Base-by-base conservation (phyloP, 805 yeast genomes). In the Starmerella gropengiesseri region DNA sequence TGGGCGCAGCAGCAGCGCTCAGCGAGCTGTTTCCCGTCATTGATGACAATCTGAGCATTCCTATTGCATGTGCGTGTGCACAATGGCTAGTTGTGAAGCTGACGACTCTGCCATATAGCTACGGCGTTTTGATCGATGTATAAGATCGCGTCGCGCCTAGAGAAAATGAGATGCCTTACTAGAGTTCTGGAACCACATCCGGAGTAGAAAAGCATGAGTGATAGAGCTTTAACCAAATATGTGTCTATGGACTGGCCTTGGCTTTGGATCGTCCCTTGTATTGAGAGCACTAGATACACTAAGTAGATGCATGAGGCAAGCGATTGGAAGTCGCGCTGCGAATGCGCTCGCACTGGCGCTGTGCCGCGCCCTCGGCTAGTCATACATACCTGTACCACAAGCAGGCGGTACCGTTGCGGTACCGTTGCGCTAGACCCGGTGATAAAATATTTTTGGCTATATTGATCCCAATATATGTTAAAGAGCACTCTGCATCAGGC, bases 1-100 rank as follows among this genome's bases (percentile, higher is more conserved):
- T 79, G 52, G 98, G 97, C 0, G 55, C 85, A 16, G 74, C 85
- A 32, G 95, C 95, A 8, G 78, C 96, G 6, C 63, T 81, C 13
- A 77, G 94, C 35, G 98, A 91, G 67, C 84, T 86, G 23, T 73
- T 87, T 37, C 85, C 81, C 52, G 44, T 87, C 13, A 65, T 87
- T 62, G 98, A 91, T 61, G 98, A 91, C 59, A 91, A 91, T 61
- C 74, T 91, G 55, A 87, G 97, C 36, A 89, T 91, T 46, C 98
- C 98, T 6, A 84, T 84, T 1, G 62, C 89, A 32, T 79, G 95
- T 17, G 79, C 94, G 6, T 56, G 70, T 4, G 75, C 81, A 52
- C 66, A 86, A 49, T 68, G 69, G 55, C 62, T 61, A 20, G 68
- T 74, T 17, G 69, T 78, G 14, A 40, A 43, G 28, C 19, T 30